Percentiles rank a stretch among this genome's conserved stretches.
Conservation (phyloP, 306 rosid genomes). For the Prunus mongolica region DNA sequence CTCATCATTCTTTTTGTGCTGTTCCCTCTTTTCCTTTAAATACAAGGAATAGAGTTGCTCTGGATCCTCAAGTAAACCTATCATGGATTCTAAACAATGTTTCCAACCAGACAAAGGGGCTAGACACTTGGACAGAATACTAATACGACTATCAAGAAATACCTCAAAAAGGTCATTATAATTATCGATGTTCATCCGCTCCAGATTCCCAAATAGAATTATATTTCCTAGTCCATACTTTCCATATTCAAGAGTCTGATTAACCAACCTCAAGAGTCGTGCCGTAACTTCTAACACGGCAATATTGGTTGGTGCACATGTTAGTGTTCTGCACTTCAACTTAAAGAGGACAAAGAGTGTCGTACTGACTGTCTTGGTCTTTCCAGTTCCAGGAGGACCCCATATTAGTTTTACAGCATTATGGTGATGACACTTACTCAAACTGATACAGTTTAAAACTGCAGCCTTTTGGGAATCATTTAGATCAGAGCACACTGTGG, state of each 20-base stretch:
- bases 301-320: constrained; percentile 63
- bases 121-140: constrained; percentile 1
- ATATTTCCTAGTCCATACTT: constrained; percentile 31
- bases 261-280: constrained; percentile 16
- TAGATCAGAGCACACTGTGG: constrained; percentile 21
- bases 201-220: constrained; percentile 25
- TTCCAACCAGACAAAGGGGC: constrained; percentile 14
- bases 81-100: constrained; percentile 1
- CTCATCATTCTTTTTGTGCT: neutral
- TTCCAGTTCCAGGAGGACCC: constrained; percentile 73
- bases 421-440: constrained; percentile 24
- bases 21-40: neutral
- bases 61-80: constrained; percentile 27
- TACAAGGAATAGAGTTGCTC: constrained; percentile 23
- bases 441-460: constrained; percentile 33
- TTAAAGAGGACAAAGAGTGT: constrained; percentile 29
- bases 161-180: constrained; percentile 21
- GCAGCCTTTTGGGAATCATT: constrained; percentile 45
- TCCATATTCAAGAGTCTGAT: neutral
- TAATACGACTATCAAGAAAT: constrained; percentile 24
- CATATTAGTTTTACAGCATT: constrained; percentile 46
- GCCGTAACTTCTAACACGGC: constrained; percentile 41
- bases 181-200: constrained; percentile 20
- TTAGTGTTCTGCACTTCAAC: constrained; percentile 37
- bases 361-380: constrained; percentile 54